These are phyloP conservation scores for Podaxis sp. DNA, from an alignment of 768 basidiomycete genomes.

Conservation along the genomic window DNA sequence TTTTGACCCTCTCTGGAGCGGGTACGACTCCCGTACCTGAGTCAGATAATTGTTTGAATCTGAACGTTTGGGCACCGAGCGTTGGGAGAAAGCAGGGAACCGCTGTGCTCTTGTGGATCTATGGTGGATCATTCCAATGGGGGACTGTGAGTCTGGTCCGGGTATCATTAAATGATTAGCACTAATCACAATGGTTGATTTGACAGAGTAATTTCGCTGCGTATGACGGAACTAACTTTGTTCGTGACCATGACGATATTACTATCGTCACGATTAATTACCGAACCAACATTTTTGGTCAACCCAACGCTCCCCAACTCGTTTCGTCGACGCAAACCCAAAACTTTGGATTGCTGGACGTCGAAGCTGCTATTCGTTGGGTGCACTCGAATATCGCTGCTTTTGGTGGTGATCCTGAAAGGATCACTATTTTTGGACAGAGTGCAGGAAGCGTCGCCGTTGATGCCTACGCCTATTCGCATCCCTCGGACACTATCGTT, in stretches of 20 bases:
- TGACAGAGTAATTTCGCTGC: constrained; percentile 25
- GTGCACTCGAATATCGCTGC: constrained; percentile 42
- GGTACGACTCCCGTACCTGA: constrained; percentile 26
- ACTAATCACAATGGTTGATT: background rate
- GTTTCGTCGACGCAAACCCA: constrained; percentile 21
- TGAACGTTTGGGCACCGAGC: constrained; percentile 40
- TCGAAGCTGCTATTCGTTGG: constrained; percentile 43
- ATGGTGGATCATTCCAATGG: constrained; percentile 35
- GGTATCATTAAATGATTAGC: background rate
- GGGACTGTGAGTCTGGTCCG: constrained; percentile 28
- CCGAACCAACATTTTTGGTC: constrained; percentile 37
- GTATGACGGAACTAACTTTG: constrained; percentile 30
- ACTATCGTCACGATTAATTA: constrained; percentile 37
- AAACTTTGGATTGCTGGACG: constrained; percentile 39
- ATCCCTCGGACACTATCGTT: constrained; percentile 30
- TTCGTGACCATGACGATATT: constrained; percentile 32
- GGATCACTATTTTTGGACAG: constrained; percentile 35
- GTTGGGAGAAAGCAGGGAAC: constrained; percentile 28
- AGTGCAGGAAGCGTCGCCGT: constrained; percentile 33
- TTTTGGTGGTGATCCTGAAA: constrained; percentile 38
- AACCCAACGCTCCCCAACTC: constrained; percentile 38
- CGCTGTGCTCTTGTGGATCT: constrained; percentile 36
- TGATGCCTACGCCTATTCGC: constrained; percentile 33
- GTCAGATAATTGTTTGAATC: constrained; percentile 34
- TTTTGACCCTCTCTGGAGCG: constrained; percentile 24